Conservation (phyloP, 345 rosid genomes). For the Psidium guajava region DNA sequence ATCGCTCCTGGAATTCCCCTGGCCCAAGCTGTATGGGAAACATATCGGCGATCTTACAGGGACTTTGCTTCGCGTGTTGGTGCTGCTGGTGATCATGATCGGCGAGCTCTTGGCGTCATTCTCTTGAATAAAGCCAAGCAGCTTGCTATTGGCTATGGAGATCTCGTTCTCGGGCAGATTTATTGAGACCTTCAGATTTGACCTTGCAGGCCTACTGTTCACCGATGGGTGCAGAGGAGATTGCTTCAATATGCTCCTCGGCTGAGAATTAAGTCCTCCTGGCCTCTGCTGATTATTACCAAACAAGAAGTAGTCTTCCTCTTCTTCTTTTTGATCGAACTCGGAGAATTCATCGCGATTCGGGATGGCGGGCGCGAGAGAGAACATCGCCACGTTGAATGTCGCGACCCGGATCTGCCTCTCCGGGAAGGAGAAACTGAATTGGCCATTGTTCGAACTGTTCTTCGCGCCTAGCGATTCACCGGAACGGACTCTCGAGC, state of each 20-base stretch:
- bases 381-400: constrained; percentile 92
- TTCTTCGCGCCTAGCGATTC: background rate
- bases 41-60: constrained; percentile 83
- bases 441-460: constrained; percentile 1
- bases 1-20: constrained; percentile 7
- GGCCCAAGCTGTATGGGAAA: constrained; percentile 38
- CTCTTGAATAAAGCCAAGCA: constrained; percentile 27
- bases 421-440: constrained; percentile 7
- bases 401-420: constrained; percentile 72
- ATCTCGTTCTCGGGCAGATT: constrained; percentile 94
- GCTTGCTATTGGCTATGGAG: constrained; percentile 51
- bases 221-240: constrained; percentile 44
- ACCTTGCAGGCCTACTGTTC: constrained; percentile 17
- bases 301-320: constrained; percentile 11
- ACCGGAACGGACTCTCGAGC: background rate
- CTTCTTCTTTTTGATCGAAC: background rate
- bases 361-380: constrained; percentile 77
- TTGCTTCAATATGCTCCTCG: constrained; percentile 77
- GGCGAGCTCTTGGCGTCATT: constrained; percentile 24
- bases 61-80: constrained; percentile 34
- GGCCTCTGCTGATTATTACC: constrained; percentile 13
- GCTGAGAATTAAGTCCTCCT: constrained; percentile 12
- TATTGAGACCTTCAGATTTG: constrained; percentile 64
- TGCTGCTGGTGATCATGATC: constrained; percentile 17
- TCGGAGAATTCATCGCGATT: constrained; percentile 13